Percentiles rank a stretch among this genome's conserved stretches.
phyloP scores from a whole-genome alignment of 345 rosid genomes.

The Arabidopsis arenosa region DNA sequence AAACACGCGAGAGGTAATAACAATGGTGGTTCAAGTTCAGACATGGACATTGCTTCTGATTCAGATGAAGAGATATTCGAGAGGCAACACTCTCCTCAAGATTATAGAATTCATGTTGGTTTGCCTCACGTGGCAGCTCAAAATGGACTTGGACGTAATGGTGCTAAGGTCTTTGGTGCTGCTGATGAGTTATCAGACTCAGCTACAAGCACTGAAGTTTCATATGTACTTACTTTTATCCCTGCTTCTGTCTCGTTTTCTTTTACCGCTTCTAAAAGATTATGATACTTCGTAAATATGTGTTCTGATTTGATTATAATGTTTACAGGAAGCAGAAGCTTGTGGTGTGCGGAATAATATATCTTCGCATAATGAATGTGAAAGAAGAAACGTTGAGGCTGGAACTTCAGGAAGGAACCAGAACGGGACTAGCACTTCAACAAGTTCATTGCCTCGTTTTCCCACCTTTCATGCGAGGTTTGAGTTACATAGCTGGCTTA shows the following conservation, averaged over 20 bases:
- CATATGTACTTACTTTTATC: constrained; percentile 31
- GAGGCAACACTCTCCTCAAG: constrained; percentile 57
- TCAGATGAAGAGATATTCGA: constrained; percentile 64
- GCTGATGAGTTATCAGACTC: constrained; percentile 66
- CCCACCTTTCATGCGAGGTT: constrained; percentile 98
- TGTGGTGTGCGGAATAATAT: constrained; percentile 47
- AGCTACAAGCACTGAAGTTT: constrained; percentile 66
- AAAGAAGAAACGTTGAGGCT: constrained; percentile 49
- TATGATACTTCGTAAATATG: constrained; percentile 5
- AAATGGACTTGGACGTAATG: constrained; percentile 42
- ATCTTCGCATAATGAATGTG: constrained; percentile 52
- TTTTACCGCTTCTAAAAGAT: constrained; percentile 3
- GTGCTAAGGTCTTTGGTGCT: constrained; percentile 43
- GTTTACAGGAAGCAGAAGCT: constrained; percentile 57
- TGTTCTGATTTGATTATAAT: constrained; percentile 5
- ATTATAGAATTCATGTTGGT: constrained; percentile 46
- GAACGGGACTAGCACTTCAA: constrained; percentile 44
- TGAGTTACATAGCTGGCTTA: constrained; percentile 28
- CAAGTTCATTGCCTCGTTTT: constrained; percentile 53
- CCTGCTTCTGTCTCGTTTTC: neutral
- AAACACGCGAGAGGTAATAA: constrained; percentile 46
- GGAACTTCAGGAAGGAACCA: constrained; percentile 55
- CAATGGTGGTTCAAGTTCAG: constrained; percentile 61
- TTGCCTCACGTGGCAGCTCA: constrained; percentile 42
- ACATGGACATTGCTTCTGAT: constrained; percentile 65